Percentiles rank a stretch among this genome's conserved stretches.
phyloP scores from a whole-genome alignment of 208 protist species.

The Wallacemonas sp. region DNA sequence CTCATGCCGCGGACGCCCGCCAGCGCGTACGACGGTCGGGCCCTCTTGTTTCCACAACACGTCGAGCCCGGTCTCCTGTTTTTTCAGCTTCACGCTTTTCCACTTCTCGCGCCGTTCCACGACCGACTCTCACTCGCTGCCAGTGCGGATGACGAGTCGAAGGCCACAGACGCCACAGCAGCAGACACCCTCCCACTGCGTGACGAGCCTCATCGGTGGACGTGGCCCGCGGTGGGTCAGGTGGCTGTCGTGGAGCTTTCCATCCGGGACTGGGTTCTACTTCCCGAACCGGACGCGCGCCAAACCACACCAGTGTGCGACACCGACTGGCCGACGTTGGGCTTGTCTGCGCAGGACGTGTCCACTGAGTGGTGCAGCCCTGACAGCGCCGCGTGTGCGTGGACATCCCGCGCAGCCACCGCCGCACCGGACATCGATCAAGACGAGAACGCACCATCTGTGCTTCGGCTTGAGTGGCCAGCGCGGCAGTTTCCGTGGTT shows the following conservation, averaged over 20 bases:
- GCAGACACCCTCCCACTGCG: neutral
- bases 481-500: slow-evolving; percentile 12
- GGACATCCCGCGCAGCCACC: neutral
- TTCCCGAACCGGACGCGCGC: neutral
- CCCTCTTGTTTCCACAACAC: neutral
- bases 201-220: neutral
- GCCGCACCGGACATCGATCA: no score
- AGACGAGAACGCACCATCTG: neutral
- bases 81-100: neutral
- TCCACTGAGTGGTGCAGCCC: no score
- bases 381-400: neutral
- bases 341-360: neutral
- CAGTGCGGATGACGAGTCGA: no score
- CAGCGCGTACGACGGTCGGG: neutral
- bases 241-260: neutral
- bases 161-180: no score
- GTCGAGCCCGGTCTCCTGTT: neutral
- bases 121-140: neutral
- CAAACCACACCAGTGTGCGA: neutral
- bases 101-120: neutral
- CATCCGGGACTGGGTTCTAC: slow-evolving; percentile 11
- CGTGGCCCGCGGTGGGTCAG: slow-evolving; percentile 1
- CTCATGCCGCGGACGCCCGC: slow-evolving; percentile 1
- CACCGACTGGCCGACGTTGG: neutral
- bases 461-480: slow-evolving; percentile 27